Evolutionary conservation across 306 rosid genomes (phyloP).

Genomic region (Gastrolobium villosum): DNA sequence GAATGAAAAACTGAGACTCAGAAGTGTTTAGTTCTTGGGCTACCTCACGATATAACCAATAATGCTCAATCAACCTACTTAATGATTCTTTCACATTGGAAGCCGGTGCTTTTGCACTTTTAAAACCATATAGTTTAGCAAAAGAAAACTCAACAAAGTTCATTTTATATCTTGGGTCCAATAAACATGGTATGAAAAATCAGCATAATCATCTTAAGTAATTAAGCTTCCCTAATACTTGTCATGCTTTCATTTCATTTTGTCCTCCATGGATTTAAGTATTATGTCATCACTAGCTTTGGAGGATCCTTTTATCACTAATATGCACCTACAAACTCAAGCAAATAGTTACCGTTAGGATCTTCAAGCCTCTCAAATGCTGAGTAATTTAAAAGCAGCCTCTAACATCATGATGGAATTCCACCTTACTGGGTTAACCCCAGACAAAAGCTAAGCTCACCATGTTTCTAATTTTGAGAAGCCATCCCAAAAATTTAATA

Average conservation of each 20-base stretch:
- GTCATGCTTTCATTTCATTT: conserved; percentile 9
- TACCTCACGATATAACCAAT: neutral
- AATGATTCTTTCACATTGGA: neutral
- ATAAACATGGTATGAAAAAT: neutral
- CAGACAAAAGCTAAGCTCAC: neutral
- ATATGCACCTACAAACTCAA: conserved; percentile 6
- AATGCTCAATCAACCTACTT: neutral
- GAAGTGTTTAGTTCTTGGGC: neutral
- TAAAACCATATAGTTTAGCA: neutral
- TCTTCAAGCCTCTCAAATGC: conserved; percentile 25
- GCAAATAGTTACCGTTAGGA: neutral
- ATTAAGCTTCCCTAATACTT: neutral
- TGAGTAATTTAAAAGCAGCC: neutral
- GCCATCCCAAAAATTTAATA: neutral
- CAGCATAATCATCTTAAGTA: neutral
- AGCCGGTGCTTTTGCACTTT: neutral
- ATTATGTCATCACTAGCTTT: neutral
- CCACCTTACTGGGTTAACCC: neutral
- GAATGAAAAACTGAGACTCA: neutral
- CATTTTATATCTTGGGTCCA: conserved; percentile 1
- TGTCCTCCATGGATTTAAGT: neutral
- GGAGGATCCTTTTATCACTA: neutral
- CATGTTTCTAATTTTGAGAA: neutral
- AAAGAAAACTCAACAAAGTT: neutral
- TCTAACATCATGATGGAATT: neutral